Evolutionary conservation across 257 asterid genomes (phyloP).

Genomic region (Jaltomata sinuosa): DNA sequence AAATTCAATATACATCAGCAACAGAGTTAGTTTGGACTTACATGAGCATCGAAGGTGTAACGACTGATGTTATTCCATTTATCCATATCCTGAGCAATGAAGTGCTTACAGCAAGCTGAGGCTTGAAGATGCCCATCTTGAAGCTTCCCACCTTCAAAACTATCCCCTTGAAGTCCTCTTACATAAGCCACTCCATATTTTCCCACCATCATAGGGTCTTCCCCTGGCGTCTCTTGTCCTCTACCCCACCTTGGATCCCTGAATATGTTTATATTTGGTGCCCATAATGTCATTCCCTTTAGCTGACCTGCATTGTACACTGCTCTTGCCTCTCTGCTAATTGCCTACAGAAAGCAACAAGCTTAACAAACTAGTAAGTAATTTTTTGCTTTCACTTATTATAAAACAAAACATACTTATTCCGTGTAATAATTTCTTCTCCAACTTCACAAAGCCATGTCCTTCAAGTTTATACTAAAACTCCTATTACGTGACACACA

Average conservation of each 20-base stretch:
- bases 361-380: background rate
- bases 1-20: background rate
- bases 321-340: slow-evolving; percentile 33
- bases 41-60: slow-evolving; percentile 46
- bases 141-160: slow-evolving; percentile 44
- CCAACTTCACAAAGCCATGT: background rate
- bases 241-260: slow-evolving; percentile 44
- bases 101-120: slow-evolving; percentile 77
- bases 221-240: slow-evolving; percentile 38
- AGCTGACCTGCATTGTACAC: slow-evolving; percentile 28
- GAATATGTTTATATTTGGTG: slow-evolving; percentile 33
- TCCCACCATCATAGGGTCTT: slow-evolving; percentile 24
- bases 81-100: slow-evolving; percentile 72
- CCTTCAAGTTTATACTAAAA: too few species aligned
- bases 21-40: slow-evolving; percentile 7
- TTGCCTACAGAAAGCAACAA: slow-evolving; percentile 10
- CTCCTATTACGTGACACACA: too few species aligned
- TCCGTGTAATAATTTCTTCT: background rate
- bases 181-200: slow-evolving; percentile 39
- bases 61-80: slow-evolving; percentile 56
- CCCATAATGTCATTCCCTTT: slow-evolving; percentile 34
- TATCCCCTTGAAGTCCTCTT: slow-evolving; percentile 70
- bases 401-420: background rate
- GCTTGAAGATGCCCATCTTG: slow-evolving; percentile 38
- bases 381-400: too few species aligned